Percentiles rank a stretch among this genome's conserved stretches.
These are phyloP conservation scores for Cercospora sp. DNA, from an alignment of 2,329 filamentous ascomycete species.

Conservation along the genomic window DNA sequence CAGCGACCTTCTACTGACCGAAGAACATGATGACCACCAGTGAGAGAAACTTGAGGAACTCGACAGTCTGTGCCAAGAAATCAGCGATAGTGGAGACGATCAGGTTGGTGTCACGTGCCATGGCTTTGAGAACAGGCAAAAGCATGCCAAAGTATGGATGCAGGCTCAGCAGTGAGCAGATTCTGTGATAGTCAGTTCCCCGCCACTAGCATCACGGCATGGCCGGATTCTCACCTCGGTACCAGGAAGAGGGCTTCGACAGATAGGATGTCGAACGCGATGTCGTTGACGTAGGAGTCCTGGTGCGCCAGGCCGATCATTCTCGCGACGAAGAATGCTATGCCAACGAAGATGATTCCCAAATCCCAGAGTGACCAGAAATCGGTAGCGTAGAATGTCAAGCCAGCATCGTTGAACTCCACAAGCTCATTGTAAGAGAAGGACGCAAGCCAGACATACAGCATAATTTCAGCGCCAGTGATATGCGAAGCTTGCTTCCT, in stretches of 20 bases:
- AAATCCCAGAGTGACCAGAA: conserved; percentile 71
- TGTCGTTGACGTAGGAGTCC: conserved; percentile 65
- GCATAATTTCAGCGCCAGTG: conserved; percentile 66
- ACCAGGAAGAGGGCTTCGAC: conserved; percentile 88
- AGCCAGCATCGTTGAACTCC: conserved; percentile 81
- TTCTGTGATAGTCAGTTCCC: conserved; percentile 48
- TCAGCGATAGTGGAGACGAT: conserved; percentile 2
- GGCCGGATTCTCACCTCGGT: conserved; percentile 54
- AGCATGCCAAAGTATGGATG: conserved; percentile 88
- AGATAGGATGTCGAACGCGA: conserved; percentile 85
- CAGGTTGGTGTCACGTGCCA: conserved; percentile 54
- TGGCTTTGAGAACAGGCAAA: conserved; percentile 88
- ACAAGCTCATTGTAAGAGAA: conserved; percentile 79
- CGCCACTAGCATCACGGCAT: neutral
- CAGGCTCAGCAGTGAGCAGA: conserved; percentile 82
- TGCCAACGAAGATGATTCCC: conserved; percentile 38
- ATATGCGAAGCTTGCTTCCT: conserved; percentile 66
- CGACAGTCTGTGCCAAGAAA: conserved; percentile 60
- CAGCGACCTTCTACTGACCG: conserved; percentile 47
- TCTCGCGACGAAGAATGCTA: conserved; percentile 66
- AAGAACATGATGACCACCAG: conserved; percentile 80
- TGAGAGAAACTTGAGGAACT: conserved; percentile 80
- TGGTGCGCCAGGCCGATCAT: conserved; percentile 64
- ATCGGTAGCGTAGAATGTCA: conserved; percentile 80
- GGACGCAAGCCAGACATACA: conserved; percentile 83